Percentiles rank a stretch among this genome's conserved stretches.
Conservation (phyloP, 805 yeast species). For the Naumovozyma baii region DNA sequence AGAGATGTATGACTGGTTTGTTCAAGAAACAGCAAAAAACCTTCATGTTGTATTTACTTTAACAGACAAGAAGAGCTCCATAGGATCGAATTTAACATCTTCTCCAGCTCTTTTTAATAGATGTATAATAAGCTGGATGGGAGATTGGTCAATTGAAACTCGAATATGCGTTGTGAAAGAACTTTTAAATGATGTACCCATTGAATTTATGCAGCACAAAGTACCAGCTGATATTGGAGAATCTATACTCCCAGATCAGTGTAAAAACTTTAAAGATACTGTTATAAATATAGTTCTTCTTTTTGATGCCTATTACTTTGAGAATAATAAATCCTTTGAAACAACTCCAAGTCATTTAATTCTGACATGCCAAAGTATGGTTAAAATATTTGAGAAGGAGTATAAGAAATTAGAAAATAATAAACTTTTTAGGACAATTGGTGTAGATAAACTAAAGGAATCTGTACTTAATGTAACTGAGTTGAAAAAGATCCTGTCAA, state of each 20-base stretch:
- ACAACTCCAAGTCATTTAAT: constrained; percentile 49
- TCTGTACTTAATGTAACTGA: constrained; percentile 64
- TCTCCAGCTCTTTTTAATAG: constrained; percentile 88
- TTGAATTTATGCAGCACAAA: constrained; percentile 39
- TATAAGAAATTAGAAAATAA: constrained; percentile 46
- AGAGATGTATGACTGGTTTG: constrained; percentile 70
- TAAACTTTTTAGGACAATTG: constrained; percentile 64
- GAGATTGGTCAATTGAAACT: constrained; percentile 58
- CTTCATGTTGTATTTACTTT: constrained; percentile 78
- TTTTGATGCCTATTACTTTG: constrained; percentile 34
- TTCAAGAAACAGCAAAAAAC: constrained; percentile 52
- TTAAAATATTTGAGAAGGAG: constrained; percentile 33
- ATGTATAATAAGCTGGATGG: constrained; percentile 85
- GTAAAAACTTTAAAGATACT: constrained; percentile 33
- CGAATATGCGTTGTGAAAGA: constrained; percentile 41
- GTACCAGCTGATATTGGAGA: constrained; percentile 26
- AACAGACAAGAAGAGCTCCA: constrained; percentile 37
- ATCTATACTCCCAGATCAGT: constrained; percentile 4
- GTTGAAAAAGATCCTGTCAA: constrained; percentile 44
- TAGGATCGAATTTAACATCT: constrained; percentile 41
- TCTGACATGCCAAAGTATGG: constrained; percentile 40
- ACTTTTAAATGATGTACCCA: constrained; percentile 38
- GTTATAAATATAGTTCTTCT: constrained; percentile 38
- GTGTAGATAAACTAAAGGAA: constrained; percentile 66
- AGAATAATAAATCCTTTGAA: constrained; percentile 1